phyloP scores from a whole-genome alignment of 1,284 basidiomycete genomes.

The Leccinum angustisporum region DNA sequence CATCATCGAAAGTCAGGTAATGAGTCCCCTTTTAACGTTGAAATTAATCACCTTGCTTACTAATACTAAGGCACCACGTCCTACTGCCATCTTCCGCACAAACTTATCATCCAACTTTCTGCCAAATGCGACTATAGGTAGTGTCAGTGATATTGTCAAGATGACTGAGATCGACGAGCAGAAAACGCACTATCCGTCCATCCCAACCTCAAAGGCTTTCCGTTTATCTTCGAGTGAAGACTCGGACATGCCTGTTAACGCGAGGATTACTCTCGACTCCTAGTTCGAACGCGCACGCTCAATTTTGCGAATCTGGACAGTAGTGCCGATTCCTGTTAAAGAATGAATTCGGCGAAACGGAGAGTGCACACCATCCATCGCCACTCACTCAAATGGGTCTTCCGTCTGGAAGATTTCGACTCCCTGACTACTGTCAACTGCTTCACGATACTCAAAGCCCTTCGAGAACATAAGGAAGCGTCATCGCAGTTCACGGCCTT shows the following conservation, averaged over 20 bases:
- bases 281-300: constrained; percentile 46
- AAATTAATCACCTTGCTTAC: too few relatives aligned
- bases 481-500: not conserved
- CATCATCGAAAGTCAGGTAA: too few relatives aligned
- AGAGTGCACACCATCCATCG: constrained; percentile 54
- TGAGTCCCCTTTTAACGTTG: too few relatives aligned
- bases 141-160: constrained; percentile 1
- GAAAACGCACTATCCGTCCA: constrained; percentile 85
- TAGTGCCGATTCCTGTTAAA: constrained; percentile 72
- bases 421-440: constrained; percentile 66
- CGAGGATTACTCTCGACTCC: constrained; percentile 70
- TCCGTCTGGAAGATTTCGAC: too few relatives aligned
- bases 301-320: constrained; percentile 77
- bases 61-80: too few relatives aligned
- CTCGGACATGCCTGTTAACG: constrained; percentile 84
- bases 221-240: constrained; percentile 85
- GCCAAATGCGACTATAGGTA: constrained; percentile 49
- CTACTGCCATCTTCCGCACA: constrained; percentile 1
- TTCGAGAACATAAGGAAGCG: constrained; percentile 31
- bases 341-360: not conserved
- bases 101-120: constrained; percentile 87
- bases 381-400: constrained; percentile 68
- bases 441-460: constrained; percentile 79
- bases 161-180: not conserved
- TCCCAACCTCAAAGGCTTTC: constrained; percentile 87